A percentile compares a stretch with the other conserved stretches of the same genome.
Conservation (phyloP, 352 stramenopile genomes). For the Globisporangium carolinianum region DNA sequence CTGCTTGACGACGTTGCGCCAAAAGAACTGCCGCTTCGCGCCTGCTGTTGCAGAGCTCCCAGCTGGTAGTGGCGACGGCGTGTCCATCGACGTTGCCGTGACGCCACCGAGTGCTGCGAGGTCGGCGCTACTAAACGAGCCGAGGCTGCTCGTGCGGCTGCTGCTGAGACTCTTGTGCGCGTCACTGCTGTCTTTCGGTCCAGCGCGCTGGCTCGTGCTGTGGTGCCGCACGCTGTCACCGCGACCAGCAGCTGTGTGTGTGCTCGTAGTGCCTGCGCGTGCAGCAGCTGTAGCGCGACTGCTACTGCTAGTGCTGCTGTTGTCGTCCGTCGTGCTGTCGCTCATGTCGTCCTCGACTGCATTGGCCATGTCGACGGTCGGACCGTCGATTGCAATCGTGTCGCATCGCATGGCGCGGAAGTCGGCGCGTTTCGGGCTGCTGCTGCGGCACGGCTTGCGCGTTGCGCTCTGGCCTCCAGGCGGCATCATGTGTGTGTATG, state of each 20-base stretch:
- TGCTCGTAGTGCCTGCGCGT: background rate
- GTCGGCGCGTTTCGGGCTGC: constrained; percentile 3
- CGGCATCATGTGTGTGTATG: background rate
- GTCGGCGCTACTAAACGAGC: constrained; percentile 7
- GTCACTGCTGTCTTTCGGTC: background rate
- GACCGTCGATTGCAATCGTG: constrained; percentile 4
- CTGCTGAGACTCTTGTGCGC: constrained; percentile 2
- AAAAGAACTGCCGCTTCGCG: constrained; percentile 51
- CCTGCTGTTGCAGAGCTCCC: background rate
- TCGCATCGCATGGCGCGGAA: constrained; percentile 12
- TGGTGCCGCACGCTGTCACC: background rate
- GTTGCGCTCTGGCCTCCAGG: constrained; percentile 1
- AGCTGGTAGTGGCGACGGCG: background rate
- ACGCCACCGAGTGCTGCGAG: background rate
- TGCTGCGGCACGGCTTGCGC: background rate
- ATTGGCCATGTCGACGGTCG: background rate
- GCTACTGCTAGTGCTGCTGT: background rate
- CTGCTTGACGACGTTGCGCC: constrained; percentile 72
- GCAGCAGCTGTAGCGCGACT: background rate
- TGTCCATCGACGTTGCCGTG: no score
- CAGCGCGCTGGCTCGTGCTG: background rate
- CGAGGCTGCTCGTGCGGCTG: constrained; percentile 9
- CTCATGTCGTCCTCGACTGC: background rate
- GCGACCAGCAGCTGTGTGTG: background rate
- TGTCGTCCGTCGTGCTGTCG: background rate